Evolutionary conservation across 208 protist genomes (phyloP).

Genomic region (Crithidia sp.): DNA sequence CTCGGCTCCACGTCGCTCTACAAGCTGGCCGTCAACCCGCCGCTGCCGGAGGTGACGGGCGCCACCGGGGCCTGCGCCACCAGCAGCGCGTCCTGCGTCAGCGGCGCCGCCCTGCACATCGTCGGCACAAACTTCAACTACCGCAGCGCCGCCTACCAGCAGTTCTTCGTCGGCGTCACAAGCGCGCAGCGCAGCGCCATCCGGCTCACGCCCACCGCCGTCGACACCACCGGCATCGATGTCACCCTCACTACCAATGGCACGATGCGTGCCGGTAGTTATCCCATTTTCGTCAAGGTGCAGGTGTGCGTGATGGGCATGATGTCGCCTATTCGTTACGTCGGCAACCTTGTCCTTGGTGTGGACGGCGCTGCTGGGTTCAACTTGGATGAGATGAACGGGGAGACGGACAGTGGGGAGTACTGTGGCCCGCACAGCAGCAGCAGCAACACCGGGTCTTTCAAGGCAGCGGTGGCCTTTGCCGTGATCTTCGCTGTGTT

Average conservation of each 20-base stretch:
- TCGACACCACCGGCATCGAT: slow-evolving; percentile 10
- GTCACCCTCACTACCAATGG: slow-evolving; percentile 19
- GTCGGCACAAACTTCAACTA: slow-evolving; percentile 39
- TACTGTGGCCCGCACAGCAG: no score
- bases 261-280: slow-evolving; percentile 12
- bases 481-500: no score
- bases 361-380: no score
- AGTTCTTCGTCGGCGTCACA: slow-evolving; percentile 32
- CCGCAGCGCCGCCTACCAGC: slow-evolving; percentile 27
- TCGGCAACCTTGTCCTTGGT: slow-evolving; percentile 13
- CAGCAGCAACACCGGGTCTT: no score
- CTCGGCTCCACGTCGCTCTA: slow-evolving; percentile 25
- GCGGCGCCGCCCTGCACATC: slow-evolving; percentile 29
- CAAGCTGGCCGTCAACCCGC: slow-evolving; percentile 33
- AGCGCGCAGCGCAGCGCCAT: slow-evolving; percentile 30
- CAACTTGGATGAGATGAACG: no score
- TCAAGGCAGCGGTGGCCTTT: no score
- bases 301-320: slow-evolving; percentile 37
- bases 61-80: slow-evolving; percentile 35
- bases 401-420: no score
- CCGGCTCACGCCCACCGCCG: slow-evolving; percentile 19
- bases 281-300: slow-evolving; percentile 35
- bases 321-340: slow-evolving; percentile 28
- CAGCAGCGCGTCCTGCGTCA: slow-evolving; percentile 33
- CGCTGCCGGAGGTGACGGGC: slow-evolving; percentile 29